phyloP scores from a whole-genome alignment of 176 grass and related monocot species.

The Triticum aestivum region IWGSC_CS_RefSeq_v2.1 NC_057796.1:144848073-144848572 shows the following conservation, averaged over 20 bases:
- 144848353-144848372: slow-evolving; percentile 30
- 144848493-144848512: background rate
- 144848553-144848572: slow-evolving; percentile 7
- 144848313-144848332: slow-evolving; percentile 10
- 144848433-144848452: background rate
- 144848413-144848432: background rate
- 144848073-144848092: no score
- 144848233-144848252: background rate
- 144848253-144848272: background rate
- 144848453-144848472: background rate
- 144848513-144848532: background rate
- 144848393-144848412: background rate
- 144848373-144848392: background rate
- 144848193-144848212: background rate
- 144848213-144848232: background rate
- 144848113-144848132: no score
- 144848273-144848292: background rate
- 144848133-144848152: background rate
- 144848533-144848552: background rate
- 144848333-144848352: slow-evolving; percentile 37
- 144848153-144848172: background rate
- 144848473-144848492: background rate
- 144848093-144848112: no score
- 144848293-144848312: slow-evolving; percentile 21
- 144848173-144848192: background rate